A percentile compares a stretch with the other conserved stretches of the same genome.
Evolutionary conservation across 176 grass and related monocot genomes (phyloP).

Genomic region (Avena insularis): DNA sequence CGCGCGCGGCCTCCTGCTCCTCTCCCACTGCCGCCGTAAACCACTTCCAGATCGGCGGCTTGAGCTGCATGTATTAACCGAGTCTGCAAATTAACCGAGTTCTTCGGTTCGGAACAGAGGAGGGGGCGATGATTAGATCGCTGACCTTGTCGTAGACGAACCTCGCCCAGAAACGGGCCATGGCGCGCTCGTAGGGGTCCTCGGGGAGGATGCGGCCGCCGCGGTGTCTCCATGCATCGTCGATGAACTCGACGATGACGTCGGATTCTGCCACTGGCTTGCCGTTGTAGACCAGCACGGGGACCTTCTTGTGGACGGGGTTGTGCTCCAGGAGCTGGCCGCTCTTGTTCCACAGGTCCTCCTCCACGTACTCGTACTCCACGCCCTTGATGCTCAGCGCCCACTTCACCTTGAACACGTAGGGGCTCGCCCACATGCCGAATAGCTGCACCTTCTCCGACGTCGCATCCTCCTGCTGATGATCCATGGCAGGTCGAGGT

Average conservation of each 20-base stretch:
- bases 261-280: conserved; percentile 48
- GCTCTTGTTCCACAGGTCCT: conserved; percentile 54
- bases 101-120: too few species aligned
- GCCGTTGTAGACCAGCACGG: conserved; percentile 43
- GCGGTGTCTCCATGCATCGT: conserved; percentile 31
- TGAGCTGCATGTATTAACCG: too few species aligned
- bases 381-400: conserved; percentile 52
- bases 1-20: background rate
- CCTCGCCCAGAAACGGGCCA: conserved; percentile 28
- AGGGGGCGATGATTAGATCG: too few species aligned
- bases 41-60: background rate
- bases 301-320: conserved; percentile 56
- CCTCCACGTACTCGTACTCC: conserved; percentile 52
- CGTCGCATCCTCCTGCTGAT: background rate
- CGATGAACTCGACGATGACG: conserved; percentile 56
- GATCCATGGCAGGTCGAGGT: conserved; percentile 28
- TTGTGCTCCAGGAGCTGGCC: conserved; percentile 41
- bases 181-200: conserved; percentile 45
- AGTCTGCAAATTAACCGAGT: too few species aligned
- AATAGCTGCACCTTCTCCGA: conserved; percentile 38
- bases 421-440: conserved; percentile 50
- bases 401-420: conserved; percentile 47
- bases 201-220: conserved; percentile 38
- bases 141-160: too few species aligned
- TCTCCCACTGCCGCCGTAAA: background rate